These are phyloP conservation scores for Talaromyces amestolkiae DNA, from an alignment of 2,329 filamentous ascomycete species.

Conservation along the genomic window DNA sequence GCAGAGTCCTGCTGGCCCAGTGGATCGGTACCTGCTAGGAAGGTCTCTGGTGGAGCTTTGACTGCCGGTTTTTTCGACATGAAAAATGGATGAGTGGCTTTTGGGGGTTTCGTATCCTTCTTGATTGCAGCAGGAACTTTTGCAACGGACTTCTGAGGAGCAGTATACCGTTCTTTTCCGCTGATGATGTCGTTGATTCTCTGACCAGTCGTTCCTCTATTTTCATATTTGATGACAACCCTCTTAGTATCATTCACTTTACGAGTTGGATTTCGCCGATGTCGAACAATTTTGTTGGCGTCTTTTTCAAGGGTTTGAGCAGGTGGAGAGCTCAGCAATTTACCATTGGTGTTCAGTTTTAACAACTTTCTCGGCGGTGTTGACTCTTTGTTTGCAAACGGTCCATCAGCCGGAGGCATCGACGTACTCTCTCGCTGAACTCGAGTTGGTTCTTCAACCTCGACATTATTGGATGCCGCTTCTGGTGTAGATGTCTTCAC, in stretches of 20 bases:
- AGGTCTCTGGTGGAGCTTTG: conserved; percentile 1
- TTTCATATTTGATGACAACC: conserved; percentile 60
- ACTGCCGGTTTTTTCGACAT: conserved; percentile 51
- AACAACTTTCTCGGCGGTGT: conserved; percentile 53
- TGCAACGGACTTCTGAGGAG: conserved; percentile 23
- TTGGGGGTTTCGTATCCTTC: conserved; percentile 35
- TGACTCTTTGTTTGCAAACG: conserved; percentile 28
- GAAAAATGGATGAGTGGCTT: conserved; percentile 68
- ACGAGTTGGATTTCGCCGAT: conserved; percentile 37
- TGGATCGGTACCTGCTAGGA: not conserved
- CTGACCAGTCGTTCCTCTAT: conserved; percentile 54
- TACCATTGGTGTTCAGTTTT: conserved; percentile 45
- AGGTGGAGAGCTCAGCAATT: conserved; percentile 40
- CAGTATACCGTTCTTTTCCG: conserved; percentile 34
- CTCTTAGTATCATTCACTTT: conserved; percentile 39
- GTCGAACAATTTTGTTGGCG: conserved; percentile 16
- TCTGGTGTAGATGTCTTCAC: conserved; percentile 28
- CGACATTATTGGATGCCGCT: not conserved
- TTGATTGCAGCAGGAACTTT: conserved; percentile 23
- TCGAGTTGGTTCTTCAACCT: not conserved
- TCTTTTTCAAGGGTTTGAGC: conserved; percentile 18
- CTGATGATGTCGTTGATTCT: conserved; percentile 64
- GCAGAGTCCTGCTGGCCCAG: not conserved
- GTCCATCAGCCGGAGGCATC: conserved; percentile 3
- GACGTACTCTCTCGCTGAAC: not conserved